Evolutionary conservation across 1,284 basidiomycete species (phyloP), one percentile per base, ranked within the genome.

Genomic region (Irpex sp.): DNA sequence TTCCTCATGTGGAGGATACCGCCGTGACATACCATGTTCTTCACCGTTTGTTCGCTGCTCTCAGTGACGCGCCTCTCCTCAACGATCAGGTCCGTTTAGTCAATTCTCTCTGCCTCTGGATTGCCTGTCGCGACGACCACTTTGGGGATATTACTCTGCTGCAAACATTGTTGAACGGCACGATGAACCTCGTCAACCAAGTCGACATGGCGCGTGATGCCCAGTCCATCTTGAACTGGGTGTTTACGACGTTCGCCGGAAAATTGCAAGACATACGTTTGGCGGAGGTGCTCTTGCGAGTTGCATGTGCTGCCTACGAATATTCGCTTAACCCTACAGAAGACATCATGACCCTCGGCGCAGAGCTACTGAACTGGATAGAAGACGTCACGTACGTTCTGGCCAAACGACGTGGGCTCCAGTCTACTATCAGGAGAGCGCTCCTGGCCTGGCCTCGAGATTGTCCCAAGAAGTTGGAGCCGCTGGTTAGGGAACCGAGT

Each of bases 81-180:
- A 93, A 94, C 71, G 94, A 97, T 70, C 94, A 97, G 73, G 75
- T 89, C 53, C 87, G 95, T 5, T 77, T 91, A 35, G 73, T 96
- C 36, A 89, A 93, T 61, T 84, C 87, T 0, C 77, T 97, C 26
- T 86, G 85, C 19, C 73, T 97, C 13, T 88, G 92, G 81, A 79
- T 94, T 31, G 80, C 93, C 1, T 78, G 83, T 26, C 83, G 85
- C 61, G 70, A 78, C 53, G 69, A 77, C 39, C 80, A 85, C 51
- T 89, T 94, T 69, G 72, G 77, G 17, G 81, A 90, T 65, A 71
- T 78, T 1, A 49, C 21, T 17, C 37, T 64, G 15, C 77, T 94
- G 19, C 83, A 88, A 51, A 79, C 86, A 1, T 77, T 97, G 54
- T 80, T 92, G 55, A 86, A 88, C 51, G 88, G 91, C 21, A 81